Conservation (phyloP, 164 flowering plant species). For the Saururus chinensis region DNA sequence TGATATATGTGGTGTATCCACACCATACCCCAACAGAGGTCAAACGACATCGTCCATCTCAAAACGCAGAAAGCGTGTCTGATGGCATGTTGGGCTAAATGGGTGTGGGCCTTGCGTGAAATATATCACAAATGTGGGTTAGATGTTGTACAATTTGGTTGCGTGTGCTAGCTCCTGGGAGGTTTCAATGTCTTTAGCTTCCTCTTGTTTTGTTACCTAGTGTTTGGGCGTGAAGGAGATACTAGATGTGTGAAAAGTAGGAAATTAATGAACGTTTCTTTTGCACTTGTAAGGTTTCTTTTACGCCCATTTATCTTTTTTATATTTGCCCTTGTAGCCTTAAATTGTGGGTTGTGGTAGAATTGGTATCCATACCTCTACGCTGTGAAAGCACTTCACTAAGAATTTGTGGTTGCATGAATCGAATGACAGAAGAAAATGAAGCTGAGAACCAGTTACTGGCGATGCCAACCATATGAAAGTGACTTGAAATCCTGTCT, state of each 20-base stretch:
- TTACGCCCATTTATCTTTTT: background rate
- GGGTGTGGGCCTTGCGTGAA: background rate
- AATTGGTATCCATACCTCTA: too few species aligned
- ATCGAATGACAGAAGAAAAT: too few species aligned
- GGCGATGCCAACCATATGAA: too few species aligned
- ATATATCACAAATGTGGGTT: background rate
- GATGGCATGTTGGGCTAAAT: background rate
- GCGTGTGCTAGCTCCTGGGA: background rate
- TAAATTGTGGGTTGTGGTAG: too few species aligned
- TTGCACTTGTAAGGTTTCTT: background rate
- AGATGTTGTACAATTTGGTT: background rate
- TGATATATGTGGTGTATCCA: slow-evolving; percentile 25
- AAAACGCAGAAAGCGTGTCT: background rate
- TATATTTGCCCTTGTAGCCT: background rate
- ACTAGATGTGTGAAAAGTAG: background rate
- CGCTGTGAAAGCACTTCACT: too few species aligned
- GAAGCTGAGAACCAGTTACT: too few species aligned
- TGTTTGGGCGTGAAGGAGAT: background rate
- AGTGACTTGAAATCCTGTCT: too few species aligned
- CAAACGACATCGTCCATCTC: background rate
- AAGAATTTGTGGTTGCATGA: too few species aligned
- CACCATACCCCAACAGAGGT: background rate
- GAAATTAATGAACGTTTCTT: too few species aligned
- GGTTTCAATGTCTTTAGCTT: background rate
- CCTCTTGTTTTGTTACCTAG: background rate